Evolutionary conservation across 2,329 filamentous ascomycete species (phyloP), one percentile per base, ranked within the genome.

Genomic region (Nothophaeocryptopus gaeumannii): DNA sequence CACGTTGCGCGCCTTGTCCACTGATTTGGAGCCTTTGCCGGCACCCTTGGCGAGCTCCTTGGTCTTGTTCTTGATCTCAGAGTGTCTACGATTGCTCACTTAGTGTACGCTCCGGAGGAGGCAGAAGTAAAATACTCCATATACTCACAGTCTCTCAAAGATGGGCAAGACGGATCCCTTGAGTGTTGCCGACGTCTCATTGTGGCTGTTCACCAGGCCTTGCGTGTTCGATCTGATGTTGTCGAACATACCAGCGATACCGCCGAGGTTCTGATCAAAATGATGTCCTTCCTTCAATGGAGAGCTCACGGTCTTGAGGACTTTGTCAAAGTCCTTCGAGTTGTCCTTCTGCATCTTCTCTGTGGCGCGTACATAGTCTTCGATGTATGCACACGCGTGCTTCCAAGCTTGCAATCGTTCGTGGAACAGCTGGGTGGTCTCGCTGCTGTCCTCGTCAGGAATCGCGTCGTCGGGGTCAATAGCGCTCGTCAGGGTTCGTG

Each of bases 341-440:
- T 96, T 86, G 9, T 82, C 79, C 66, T 84, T 86, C 67, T 96
- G 86, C 51, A 89, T 78, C 78, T 92, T 96, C 70, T 96, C 90
- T 3, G 90, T 88, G 5, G 87, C 84, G 29, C 75, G 76, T 63
- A 97, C 79, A 69, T 96, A 99, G 44, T 95, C 89, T 72, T 97
- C 90, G 40, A 99, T 79, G 67, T 96, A 92, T 49, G 79, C 88
- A 55, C 90, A 88, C 54, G 91, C 89, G 70, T 97, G 92, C 70
- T 96, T 97, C 90, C 90, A 99, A 39, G 93, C 93, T 64, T 88
- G 86, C 54, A 99, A 78, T 58, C 93, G 84, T 75, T 97, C 89
- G 47, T 85, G 79, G 57, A 99, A 85, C 42, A 97, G 79, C 67
- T 71, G 76, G 38, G 74, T 76, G 35, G 70, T 68, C 65, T 76